These are phyloP conservation scores for Sesbania bispinosa DNA, from an alignment of 306 rosid species.

Conservation along the genomic window DNA sequence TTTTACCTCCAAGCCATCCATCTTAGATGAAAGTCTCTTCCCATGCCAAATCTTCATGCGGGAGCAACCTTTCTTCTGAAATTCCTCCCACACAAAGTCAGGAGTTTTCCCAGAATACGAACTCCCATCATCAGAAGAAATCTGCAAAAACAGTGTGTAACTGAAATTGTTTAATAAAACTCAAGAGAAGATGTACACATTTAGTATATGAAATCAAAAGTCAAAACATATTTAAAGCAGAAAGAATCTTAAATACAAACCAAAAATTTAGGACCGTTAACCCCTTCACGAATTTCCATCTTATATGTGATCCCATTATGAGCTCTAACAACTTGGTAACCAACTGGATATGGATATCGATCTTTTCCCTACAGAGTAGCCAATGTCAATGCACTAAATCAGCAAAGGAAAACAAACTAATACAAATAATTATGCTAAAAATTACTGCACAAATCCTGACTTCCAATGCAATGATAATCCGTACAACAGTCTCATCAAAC, in stretches of 20 bases:
- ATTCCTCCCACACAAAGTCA: slow-evolving; percentile 69
- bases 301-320: slow-evolving; percentile 60
- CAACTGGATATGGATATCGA: slow-evolving; percentile 89
- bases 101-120: slow-evolving; percentile 84
- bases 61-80: slow-evolving; percentile 62
- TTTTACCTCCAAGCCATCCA: slow-evolving; percentile 89
- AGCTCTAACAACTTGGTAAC: slow-evolving; percentile 65
- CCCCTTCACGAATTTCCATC: slow-evolving; percentile 81
- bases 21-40: slow-evolving; percentile 71
- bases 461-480: background rate
- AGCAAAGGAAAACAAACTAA: background rate
- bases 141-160: slow-evolving; percentile 38
- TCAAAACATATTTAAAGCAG: background rate
- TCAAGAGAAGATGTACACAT: slow-evolving; percentile 10
- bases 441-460: background rate
- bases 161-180: slow-evolving; percentile 13
- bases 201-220: slow-evolving; percentile 7
- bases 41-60: slow-evolving; percentile 72
- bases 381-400: slow-evolving; percentile 8
- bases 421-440: background rate
- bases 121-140: slow-evolving; percentile 62
- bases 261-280: slow-evolving; percentile 72
- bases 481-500: background rate
- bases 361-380: slow-evolving; percentile 67
- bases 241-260: slow-evolving; percentile 42